Evolutionary conservation across 345 rosid genomes (phyloP), one percentile per base, ranked within the genome.

Genomic region (Leavenworthia alabamica): DNA sequence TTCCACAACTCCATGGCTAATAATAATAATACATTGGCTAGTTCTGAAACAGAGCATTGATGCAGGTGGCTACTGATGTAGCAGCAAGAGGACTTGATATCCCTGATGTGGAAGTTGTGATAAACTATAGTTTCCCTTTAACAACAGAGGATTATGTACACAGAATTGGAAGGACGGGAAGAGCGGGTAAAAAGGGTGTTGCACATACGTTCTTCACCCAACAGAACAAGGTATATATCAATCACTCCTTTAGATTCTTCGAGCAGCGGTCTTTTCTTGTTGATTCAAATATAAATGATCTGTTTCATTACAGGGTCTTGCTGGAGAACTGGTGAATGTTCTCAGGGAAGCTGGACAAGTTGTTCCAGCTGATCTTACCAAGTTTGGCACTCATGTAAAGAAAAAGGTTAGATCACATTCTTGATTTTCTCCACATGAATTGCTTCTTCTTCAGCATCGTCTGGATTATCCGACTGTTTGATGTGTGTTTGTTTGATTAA

Each of bases 171-270:
- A 83, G 97, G 71, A 93, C 99, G 5, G 97, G 99, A 56, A 86
- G 97, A 56, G 99, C 99, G 15, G 99, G 96, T 39, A 85, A 86
- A 80, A 93, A 93, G 78, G 96, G 99, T 22, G 90, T 93, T 63
- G 93, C 99, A 13, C 97, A 87, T 76, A 85, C 99, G 23, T 89
- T 93, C 80, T 93, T 89, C 78, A 93, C 86, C 0, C 84, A 80
- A 49, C 86, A 75, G 31, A 93, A 93, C 65, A 93, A 89, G 94
- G 97, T 86, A 77, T 52, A 23, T 28, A n/a, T n/a, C n/a, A n/a
- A n/a, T n/a, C n/a, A n/a, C n/a, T n/a, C n/a, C n/a, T 15, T 1
- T 14, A 48, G 60, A 33, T 50, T 49, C 19, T 43, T 31, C 0
- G n/a, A n/a, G n/a, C n/a, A n/a, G n/a, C n/a, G n/a, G n/a, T n/a